Conservation (phyloP, 1,284 basidiomycete species). For the Singerocomus rubriflavus region DNA sequence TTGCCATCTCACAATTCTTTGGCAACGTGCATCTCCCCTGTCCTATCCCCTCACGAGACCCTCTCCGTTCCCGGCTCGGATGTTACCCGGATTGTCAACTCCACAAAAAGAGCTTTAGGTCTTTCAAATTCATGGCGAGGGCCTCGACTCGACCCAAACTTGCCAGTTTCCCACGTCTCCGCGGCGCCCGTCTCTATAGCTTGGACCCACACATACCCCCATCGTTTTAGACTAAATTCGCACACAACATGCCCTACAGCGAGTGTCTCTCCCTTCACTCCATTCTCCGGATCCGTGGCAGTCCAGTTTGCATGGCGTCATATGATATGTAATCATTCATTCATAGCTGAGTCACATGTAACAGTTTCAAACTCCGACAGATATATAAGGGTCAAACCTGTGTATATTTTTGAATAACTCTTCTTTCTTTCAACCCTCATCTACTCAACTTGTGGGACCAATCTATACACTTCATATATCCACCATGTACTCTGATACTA, state of each 20-base stretch:
- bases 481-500: constrained; percentile 6
- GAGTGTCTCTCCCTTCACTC: too few species aligned
- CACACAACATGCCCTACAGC: too few species aligned
- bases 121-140: constrained; percentile 25
- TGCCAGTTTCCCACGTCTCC: constrained; percentile 10
- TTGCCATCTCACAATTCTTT: not conserved
- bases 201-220: too few species aligned
- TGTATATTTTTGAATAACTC: not conserved
- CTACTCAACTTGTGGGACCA: not conserved
- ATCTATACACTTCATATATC: not conserved
- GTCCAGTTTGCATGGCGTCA: not conserved
- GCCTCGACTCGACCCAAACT: constrained; percentile 16
- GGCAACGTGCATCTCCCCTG: constrained; percentile 21
- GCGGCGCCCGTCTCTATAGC: too few species aligned
- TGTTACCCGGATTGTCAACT: not conserved
- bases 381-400: constrained; percentile 18
- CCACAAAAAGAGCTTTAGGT: constrained; percentile 7
- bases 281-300: not conserved
- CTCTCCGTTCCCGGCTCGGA: not conserved
- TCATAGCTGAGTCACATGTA: constrained; percentile 6
- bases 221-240: too few species aligned
- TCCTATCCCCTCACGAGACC: not conserved
- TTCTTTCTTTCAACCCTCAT: constrained; percentile 1
- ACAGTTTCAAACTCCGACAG: constrained; percentile 19
- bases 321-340: not conserved